phyloP scores from a whole-genome alignment of 805 yeast species.

The Candida ascalaphidarum region DNA sequence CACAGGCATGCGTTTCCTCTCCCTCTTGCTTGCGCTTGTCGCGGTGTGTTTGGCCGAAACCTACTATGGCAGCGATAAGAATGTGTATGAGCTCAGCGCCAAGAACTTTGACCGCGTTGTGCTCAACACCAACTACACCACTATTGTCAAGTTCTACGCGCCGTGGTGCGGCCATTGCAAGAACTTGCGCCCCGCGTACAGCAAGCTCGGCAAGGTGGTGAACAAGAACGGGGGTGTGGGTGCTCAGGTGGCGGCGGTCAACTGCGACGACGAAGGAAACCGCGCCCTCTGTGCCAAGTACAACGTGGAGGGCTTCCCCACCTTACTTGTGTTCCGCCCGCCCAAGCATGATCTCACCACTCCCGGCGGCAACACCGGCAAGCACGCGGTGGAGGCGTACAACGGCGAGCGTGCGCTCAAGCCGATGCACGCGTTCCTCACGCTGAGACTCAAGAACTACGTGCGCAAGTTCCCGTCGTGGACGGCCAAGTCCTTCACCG shows the following conservation, averaged over 20 bases:
- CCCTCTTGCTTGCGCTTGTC: no score
- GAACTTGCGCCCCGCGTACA: slow-evolving; percentile 54
- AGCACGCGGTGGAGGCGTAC: slow-evolving; percentile 49
- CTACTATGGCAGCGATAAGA: slow-evolving; percentile 30
- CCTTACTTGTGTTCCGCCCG: slow-evolving; percentile 75
- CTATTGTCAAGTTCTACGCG: slow-evolving; percentile 85
- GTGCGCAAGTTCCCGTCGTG: slow-evolving; percentile 41
- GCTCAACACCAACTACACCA: slow-evolving; percentile 61
- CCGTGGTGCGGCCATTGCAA: slow-evolving; percentile 98
- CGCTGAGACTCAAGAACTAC: slow-evolving; percentile 57
- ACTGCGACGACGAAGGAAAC: slow-evolving; percentile 70
- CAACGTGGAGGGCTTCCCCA: slow-evolving; percentile 74
- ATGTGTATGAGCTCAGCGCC: slow-evolving; percentile 50
- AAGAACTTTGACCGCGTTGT: slow-evolving; percentile 60
- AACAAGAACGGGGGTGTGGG: slow-evolving; percentile 38
- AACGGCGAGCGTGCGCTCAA: slow-evolving; percentile 53
- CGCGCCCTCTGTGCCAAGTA: slow-evolving; percentile 60
- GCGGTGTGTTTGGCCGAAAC: no score
- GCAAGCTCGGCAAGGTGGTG: slow-evolving; percentile 53
- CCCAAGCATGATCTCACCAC: slow-evolving; percentile 41
- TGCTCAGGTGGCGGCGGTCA: slow-evolving; percentile 69
- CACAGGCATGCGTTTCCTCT: no score
- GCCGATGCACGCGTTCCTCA: slow-evolving; percentile 45
- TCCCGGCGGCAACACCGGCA: slow-evolving; percentile 4
- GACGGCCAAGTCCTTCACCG: slow-evolving; percentile 15